These are phyloP conservation scores for Rheum nobile DNA, from an alignment of 148 eudicot species.

Conservation along the genomic window DNA sequence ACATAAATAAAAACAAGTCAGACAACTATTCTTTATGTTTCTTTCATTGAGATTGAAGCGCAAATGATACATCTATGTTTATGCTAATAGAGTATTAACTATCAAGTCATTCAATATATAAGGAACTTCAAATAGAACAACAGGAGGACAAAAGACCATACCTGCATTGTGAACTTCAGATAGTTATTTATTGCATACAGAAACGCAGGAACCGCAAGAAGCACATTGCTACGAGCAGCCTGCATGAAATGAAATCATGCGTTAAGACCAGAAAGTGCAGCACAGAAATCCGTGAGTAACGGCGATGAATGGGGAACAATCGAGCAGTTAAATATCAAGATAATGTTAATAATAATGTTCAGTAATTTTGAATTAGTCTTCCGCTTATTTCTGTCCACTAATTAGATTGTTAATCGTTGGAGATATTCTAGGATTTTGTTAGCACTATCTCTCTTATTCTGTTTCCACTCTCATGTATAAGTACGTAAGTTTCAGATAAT, in stretches of 20 bases:
- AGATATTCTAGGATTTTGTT: too few relatives aligned
- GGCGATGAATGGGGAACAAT: not conserved
- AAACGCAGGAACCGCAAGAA: slow-evolving; percentile 72
- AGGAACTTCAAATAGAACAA: slow-evolving; percentile 1
- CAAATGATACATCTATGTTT: not conserved
- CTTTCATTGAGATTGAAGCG: not conserved
- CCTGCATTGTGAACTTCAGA: slow-evolving; percentile 91
- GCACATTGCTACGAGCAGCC: slow-evolving; percentile 93
- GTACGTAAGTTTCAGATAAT: too few relatives aligned
- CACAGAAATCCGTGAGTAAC: not conserved
- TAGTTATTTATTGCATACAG: slow-evolving; percentile 80
- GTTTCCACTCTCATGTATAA: too few relatives aligned
- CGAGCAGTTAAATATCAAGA: not conserved
- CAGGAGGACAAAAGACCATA: slow-evolving; percentile 9
- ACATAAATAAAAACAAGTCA: not conserved
- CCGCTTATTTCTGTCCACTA: too few relatives aligned
- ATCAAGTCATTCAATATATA: not conserved
- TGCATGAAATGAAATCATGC: slow-evolving; percentile 23
- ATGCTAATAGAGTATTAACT: not conserved
- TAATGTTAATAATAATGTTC: too few relatives aligned
- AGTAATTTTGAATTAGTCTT: too few relatives aligned
- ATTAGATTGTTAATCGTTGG: too few relatives aligned
- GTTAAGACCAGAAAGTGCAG: slow-evolving; percentile 1
- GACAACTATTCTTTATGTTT: not conserved
- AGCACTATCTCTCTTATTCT: too few relatives aligned